Evolutionary conservation across 805 yeast genomes (phyloP).

Genomic region (Candida argentea): DNA sequence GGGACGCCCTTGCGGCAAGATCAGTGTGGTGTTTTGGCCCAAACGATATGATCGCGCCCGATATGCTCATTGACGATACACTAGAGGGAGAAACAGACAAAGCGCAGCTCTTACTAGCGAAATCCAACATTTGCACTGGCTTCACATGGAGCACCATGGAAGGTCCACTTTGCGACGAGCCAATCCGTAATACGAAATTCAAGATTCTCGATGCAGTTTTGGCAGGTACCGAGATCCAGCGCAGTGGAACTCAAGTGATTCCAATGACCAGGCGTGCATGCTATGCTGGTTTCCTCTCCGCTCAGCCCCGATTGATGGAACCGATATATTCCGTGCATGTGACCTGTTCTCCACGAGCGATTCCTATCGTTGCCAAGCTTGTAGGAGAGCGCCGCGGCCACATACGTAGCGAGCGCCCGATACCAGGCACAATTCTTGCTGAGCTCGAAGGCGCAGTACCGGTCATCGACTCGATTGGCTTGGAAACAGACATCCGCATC

Average conservation of each 20-base stretch:
- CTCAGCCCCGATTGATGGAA: slow-evolving; percentile 71
- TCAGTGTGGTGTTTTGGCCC: slow-evolving; percentile 72
- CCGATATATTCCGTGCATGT: slow-evolving; percentile 62
- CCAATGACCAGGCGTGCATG: slow-evolving; percentile 82
- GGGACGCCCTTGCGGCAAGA: slow-evolving; percentile 81
- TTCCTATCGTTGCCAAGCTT: slow-evolving; percentile 36
- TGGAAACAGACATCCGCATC: slow-evolving; percentile 76
- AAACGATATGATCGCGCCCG: slow-evolving; percentile 34
- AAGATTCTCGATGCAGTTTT: slow-evolving; percentile 53
- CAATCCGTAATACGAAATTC: slow-evolving; percentile 60
- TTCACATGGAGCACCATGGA: slow-evolving; percentile 75
- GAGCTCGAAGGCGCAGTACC: slow-evolving; percentile 62
- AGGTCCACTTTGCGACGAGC: slow-evolving; percentile 91
- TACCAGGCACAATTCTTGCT: slow-evolving; percentile 66
- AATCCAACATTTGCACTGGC: slow-evolving; percentile 59
- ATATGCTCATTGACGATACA: slow-evolving; percentile 60
- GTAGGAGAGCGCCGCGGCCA: slow-evolving; percentile 63
- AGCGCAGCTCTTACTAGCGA: slow-evolving; percentile 30
- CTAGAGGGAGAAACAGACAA: slow-evolving; percentile 60
- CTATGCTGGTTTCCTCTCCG: slow-evolving; percentile 67
- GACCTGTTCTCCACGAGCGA: slow-evolving; percentile 40
- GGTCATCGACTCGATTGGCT: slow-evolving; percentile 81
- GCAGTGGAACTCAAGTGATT: slow-evolving; percentile 62
- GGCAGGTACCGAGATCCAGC: slow-evolving; percentile 35
- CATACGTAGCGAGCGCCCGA: slow-evolving; percentile 35